Evolutionary conservation across 2,329 filamentous ascomycete species (phyloP).

Genomic region (Aspergillus fischeri): DNA sequence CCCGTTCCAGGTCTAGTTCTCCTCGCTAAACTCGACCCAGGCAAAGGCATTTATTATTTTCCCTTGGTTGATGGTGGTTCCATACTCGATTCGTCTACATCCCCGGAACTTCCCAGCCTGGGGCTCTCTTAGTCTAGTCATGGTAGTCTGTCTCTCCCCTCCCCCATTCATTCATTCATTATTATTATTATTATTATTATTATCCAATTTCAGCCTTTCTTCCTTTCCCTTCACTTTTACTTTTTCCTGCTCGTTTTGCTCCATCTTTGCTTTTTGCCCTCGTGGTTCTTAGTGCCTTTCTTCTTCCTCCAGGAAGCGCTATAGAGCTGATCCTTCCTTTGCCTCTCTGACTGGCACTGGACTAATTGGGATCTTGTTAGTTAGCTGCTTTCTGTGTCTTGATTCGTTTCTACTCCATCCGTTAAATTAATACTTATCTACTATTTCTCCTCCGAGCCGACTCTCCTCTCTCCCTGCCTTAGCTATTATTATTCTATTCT

Average conservation of each 20-base stretch:
- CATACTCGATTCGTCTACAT: constrained; percentile 7
- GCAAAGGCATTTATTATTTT: not conserved
- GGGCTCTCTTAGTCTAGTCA: not conserved
- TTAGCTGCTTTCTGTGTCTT: not conserved
- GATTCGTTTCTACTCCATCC: not conserved
- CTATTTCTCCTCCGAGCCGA: not conserved
- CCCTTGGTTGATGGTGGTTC: not conserved
- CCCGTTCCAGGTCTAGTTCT: not conserved
- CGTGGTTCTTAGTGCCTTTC: not conserved
- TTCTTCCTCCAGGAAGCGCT: not conserved
- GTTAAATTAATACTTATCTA: no score
- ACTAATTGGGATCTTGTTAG: not conserved
- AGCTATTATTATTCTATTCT: not conserved
- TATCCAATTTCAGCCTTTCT: not conserved
- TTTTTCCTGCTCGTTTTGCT: constrained; percentile 1
- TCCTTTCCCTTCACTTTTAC: not conserved
- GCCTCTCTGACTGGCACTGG: not conserved
- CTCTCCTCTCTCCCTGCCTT: not conserved
- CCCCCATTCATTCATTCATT: not conserved
- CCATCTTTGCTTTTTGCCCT: not conserved
- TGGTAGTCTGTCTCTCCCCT: not conserved
- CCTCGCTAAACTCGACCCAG: not conserved
- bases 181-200: no score
- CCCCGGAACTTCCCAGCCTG: not conserved
- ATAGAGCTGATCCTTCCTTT: not conserved